phyloP scores from a whole-genome alignment of 163 green algal genomes.

The Prototheca wickerhamii region DNA sequence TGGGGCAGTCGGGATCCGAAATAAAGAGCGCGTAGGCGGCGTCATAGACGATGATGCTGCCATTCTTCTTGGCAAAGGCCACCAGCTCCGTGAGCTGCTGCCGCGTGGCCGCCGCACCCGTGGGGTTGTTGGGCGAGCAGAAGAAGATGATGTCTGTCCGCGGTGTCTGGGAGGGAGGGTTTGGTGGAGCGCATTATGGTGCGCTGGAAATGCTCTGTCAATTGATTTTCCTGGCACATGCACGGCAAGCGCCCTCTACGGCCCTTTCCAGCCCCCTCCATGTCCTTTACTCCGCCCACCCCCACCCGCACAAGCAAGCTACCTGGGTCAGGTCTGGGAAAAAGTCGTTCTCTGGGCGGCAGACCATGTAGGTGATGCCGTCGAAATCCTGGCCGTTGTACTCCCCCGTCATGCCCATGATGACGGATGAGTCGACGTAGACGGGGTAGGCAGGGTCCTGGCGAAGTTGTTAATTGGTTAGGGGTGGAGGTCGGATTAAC shows the following conservation, averaged over 20 bases:
- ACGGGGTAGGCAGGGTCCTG: constrained; percentile 94
- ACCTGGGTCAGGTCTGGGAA: constrained; percentile 91
- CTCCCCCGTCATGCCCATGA: constrained; percentile 89
- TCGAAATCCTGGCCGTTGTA: constrained; percentile 80
- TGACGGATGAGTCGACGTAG: constrained; percentile 98
- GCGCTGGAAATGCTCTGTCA: background rate
- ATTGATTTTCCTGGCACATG: too few relatives aligned
- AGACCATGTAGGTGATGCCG: constrained; percentile 91
- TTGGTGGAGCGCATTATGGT: background rate
- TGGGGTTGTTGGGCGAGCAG: constrained; percentile 98
- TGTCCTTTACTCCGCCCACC: background rate
- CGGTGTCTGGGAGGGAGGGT: constrained; percentile 33
- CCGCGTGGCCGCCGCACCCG: constrained; percentile 82
- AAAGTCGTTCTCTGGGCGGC: constrained; percentile 75
- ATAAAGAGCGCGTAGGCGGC: constrained; percentile 98
- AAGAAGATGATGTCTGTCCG: constrained; percentile 99
- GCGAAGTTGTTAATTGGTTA: background rate
- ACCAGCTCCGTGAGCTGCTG: constrained; percentile 89
- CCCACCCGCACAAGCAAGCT: background rate
- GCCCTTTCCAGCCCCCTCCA: background rate
- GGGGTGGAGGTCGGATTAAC: too few relatives aligned
- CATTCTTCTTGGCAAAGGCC: constrained; percentile 74
- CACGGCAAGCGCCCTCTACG: background rate
- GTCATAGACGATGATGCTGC: constrained; percentile 94
- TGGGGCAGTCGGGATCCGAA: constrained; percentile 82